Evolutionary conservation across 768 basidiomycete genomes (phyloP), one percentile per base, ranked within the genome.

Genomic region (Rhodotorula paludigena): DNA sequence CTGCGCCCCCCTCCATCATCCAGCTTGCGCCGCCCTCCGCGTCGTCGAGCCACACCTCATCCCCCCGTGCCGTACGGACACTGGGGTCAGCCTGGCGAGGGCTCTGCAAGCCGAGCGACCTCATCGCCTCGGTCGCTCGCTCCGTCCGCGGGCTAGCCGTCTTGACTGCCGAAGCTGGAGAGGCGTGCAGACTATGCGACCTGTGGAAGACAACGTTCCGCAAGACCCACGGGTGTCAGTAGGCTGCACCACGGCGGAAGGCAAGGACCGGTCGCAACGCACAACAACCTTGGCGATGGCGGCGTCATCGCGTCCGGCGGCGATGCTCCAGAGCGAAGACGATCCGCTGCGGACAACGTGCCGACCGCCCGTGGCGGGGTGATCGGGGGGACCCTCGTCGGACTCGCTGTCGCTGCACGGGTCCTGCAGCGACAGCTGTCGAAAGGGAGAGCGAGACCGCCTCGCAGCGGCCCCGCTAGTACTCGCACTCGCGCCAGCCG

Each of bases 321-420:
- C 52, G 2, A 47, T 39, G n/a, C 28, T 41, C 70, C 70, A 71
- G 20, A 71, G 38, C 38, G 54, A 55, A n/a, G n/a, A n/a, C n/a
- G n/a, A n/a, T n/a, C n/a, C n/a, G n/a, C n/a, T n/a, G n/a, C n/a
- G 36, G 16, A 23, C 55, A 32, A 15, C n/a, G 10, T 28, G 11
- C 41, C 41, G 45, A n/a, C 25, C 25, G 49, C 32, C 10, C 5
- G 5, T 3, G 51, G 5, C 25, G 32, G 5, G 9, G 33, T 23
- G 33, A 7, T 12, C 18, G 18, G 10, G 38, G 54, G 35, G 54
- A 55, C 54, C 54, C 54, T 55, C 23, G 35, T 8, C 23, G 38
- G 36, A 14, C 5, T n/a, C 5, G 25, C 54, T 55, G 54, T 36
- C 36, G 54, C 54, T 30, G 35, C 36, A 36, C 38, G 54, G 54